A percentile compares a stretch with the other conserved stretches of the same genome.
phyloP scores from a whole-genome alignment of 2,329 filamentous ascomycete genomes.

The Mycocentrospora acerina region DNA sequence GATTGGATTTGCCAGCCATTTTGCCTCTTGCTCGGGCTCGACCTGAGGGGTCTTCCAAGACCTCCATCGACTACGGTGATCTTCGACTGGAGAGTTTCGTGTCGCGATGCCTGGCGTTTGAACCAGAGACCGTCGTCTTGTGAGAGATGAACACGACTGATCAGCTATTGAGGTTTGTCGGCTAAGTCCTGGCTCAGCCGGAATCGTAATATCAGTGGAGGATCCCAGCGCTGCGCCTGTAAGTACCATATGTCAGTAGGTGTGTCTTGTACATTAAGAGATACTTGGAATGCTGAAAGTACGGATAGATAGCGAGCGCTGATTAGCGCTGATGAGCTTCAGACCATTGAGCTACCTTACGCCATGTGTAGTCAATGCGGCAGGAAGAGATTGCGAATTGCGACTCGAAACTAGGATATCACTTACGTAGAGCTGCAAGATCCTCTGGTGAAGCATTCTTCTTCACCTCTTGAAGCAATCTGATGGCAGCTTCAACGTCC shows the following conservation, averaged over 20 bases:
- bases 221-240: conserved; percentile 34
- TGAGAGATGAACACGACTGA: conserved; percentile 31
- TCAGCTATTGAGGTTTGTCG: conserved; percentile 23
- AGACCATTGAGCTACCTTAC: neutral
- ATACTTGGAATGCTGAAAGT: no score
- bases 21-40: conserved; percentile 27
- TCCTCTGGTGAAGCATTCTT: conserved; percentile 52
- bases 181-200: conserved; percentile 19
- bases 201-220: conserved; percentile 12
- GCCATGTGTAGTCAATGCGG: neutral
- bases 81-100: conserved; percentile 32
- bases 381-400: no score
- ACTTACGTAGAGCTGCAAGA: conserved; percentile 46
- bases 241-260: conserved; percentile 10
- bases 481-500: conserved; percentile 49
- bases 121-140: conserved; percentile 42
- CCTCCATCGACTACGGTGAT: conserved; percentile 37
- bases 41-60: conserved; percentile 31
- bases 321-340: no score
- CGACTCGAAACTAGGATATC: no score
- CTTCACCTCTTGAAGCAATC: conserved; percentile 50
- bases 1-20: conserved; percentile 28
- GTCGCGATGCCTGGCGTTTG: conserved; percentile 45
- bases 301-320: no score
- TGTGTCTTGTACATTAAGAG: no score